Evolutionary conservation across 345 rosid genomes (phyloP), one percentile per base, ranked within the genome.

Genomic region (Bruguiera parviflora): DNA sequence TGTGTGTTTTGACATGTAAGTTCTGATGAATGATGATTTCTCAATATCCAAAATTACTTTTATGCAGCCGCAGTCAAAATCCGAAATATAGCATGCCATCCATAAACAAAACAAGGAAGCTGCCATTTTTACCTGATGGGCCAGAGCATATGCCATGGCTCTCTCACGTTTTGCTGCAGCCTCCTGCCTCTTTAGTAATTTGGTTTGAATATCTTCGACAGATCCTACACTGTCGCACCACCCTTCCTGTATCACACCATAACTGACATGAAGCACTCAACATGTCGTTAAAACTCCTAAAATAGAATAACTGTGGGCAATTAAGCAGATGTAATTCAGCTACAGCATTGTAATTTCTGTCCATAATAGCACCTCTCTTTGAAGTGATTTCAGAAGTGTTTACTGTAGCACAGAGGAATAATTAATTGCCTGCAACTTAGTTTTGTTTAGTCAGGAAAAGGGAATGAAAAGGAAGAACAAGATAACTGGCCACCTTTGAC

Each of bases 121-220:
- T 66, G 27, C 61, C 16, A 47, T 58, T 65, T 67, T 78, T 74
- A 96, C 99, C 92, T 96, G 98, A 79, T 96, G 98, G 33, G 99
- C 87, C 75, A 96, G 72, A 74, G 99, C 98, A 87, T 92, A 96
- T 19, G 99, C 98, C 95, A 92, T 96, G 47, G 99, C 97, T 76
- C 99, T 90, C 84, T 96, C 99, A 59, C 99, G 97, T 84, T 90
- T 96, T 61, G 95, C 96, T 61, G 98, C 99, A 82, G 99, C 99
- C 81, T 89, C 96, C 84, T 96, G 97, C 73, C 98, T 80, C 86
- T 92, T 90, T 27, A 92, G 77, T 64, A 96, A 78, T 82, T 96
- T 96, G 69, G 95, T 76, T 84, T 96, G 98, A 75, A 96, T 96
- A 76, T 96, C 74, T 82, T 92, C 88, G 72, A 96, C 99, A 75